Base-by-base conservation (phyloP, 1,284 basidiomycete genomes). In the Ganoderma meredithae region DNA sequence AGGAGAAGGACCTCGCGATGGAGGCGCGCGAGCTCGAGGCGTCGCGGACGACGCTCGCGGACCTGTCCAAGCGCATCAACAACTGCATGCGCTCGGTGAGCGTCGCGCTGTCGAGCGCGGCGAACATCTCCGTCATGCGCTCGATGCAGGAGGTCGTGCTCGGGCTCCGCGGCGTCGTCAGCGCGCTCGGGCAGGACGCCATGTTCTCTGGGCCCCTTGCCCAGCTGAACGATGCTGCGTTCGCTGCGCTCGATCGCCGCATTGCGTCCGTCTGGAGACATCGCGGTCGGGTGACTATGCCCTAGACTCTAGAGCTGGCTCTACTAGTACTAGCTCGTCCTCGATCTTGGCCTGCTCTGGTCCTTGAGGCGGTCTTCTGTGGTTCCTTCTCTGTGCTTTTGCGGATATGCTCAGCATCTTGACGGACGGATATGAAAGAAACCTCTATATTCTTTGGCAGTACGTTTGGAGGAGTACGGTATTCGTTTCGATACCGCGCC, bases 121-220 rank as follows among this genome's bases (percentile, higher is more conserved):
- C 61, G 44, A 62, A 60, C 33, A 65, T 69, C 33, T 19, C 52
- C 49, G 27, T 44, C 17, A 62, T 62, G 63, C 41, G 31, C 44
- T 63, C 63, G 6, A 69, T 69, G 67, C 60, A 60, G 43, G 65
- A 64, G 25, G 63, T 69, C 25, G 60, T 69, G 6, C 22, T 41
- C 5, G 63, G 67, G 17, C 56, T 65, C 25, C 60, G 60, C 10
- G 67, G 67, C 17, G 63, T 69, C n/a, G 64, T 58, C 12, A 52
- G 31, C 10, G 60, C 63, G 9, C 63, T 69, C 3, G 61, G 61
- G 3, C 39, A 31, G 12, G 47, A 69, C 44, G 47, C 53, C 33
- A 69, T 69, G 67, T 69, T 69, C 60, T 53, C 53, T 44, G 67
- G 67, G n/a, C 67, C 67, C 8, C 60, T 69, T 15, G 63, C 67